phyloP scores from a whole-genome alignment of 2,329 filamentous ascomycete species.

The Thelonectria rubi region DNA sequence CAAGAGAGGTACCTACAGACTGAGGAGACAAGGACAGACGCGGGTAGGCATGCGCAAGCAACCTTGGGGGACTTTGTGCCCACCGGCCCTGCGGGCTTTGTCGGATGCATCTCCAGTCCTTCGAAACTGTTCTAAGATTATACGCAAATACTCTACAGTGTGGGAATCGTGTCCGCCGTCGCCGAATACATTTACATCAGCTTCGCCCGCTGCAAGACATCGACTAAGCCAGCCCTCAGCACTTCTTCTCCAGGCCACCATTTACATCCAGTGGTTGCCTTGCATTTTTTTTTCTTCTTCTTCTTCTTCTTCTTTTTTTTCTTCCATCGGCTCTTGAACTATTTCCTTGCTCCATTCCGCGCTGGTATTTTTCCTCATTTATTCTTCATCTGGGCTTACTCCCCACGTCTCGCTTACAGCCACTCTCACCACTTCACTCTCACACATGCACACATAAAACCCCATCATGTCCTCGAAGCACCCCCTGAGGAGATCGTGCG shows the following conservation, averaged over 20 bases:
- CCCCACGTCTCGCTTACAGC: too few relatives aligned
- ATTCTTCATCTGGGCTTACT: too few relatives aligned
- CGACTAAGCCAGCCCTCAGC: constrained; percentile 10
- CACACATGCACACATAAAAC: too few relatives aligned
- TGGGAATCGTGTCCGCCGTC: constrained; percentile 20
- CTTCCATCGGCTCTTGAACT: neutral
- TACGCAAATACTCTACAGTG: constrained; percentile 34
- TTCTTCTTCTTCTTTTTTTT: constrained; percentile 2
- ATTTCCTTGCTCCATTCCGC: neutral
- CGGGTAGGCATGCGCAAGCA: too few relatives aligned
- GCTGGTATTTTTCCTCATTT: neutral
- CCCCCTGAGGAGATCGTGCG: constrained; percentile 47
- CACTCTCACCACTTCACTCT: too few relatives aligned
- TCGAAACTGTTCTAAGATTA: neutral
- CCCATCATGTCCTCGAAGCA: constrained; percentile 44
- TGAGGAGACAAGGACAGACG: neutral
- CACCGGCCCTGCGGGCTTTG: constrained; percentile 3
- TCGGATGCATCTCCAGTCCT: neutral
- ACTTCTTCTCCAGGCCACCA: constrained; percentile 20
- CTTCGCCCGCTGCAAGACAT: constrained; percentile 27
- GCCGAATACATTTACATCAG: constrained; percentile 29
- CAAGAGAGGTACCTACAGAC: neutral
- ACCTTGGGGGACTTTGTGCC: too few relatives aligned
- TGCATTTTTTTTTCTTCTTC: constrained; percentile 5
- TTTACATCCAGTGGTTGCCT: neutral